A percentile compares a stretch with the other conserved stretches of the same genome.
phyloP scores from a whole-genome alignment of 352 stramenopile genomes.

The Pelagophyceae sp. region DNA sequence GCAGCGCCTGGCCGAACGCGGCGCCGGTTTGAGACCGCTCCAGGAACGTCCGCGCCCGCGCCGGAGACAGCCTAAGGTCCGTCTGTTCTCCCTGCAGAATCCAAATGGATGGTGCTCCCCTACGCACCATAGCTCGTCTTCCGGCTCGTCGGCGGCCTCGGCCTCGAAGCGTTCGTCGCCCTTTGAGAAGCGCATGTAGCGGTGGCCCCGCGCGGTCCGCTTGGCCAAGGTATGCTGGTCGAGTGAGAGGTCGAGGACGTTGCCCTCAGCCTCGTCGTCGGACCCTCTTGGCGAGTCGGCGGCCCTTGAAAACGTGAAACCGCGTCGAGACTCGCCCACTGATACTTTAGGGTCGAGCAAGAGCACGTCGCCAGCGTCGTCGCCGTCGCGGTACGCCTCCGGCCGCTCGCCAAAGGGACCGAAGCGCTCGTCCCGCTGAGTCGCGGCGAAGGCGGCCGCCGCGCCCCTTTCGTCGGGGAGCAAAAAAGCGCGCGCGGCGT shows the following conservation, averaged over 20 bases:
- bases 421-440: not conserved
- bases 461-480: not conserved
- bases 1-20: not conserved
- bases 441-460: not conserved
- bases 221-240: not conserved
- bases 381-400: not conserved
- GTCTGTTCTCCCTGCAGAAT: no score
- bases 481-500: not conserved
- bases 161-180: not conserved
- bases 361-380: slow-evolving; percentile 6
- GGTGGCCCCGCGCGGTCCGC: not conserved
- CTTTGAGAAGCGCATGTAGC: slow-evolving; percentile 2
- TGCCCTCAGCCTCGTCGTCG: not conserved
- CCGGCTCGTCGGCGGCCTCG: not conserved
- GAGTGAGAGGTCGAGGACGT: slow-evolving; percentile 1
- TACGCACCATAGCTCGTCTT: no score
- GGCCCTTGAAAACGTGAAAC: not conserved
- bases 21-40: not conserved
- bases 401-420: slow-evolving; percentile 6
- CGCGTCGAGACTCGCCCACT: not conserved
- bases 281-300: not conserved
- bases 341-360: not conserved
- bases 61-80: not conserved
- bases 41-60: not conserved
- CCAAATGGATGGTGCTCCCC: no score